phyloP scores from a whole-genome alignment of 75 land plant genomes.

The Pinus taeda region DNA sequence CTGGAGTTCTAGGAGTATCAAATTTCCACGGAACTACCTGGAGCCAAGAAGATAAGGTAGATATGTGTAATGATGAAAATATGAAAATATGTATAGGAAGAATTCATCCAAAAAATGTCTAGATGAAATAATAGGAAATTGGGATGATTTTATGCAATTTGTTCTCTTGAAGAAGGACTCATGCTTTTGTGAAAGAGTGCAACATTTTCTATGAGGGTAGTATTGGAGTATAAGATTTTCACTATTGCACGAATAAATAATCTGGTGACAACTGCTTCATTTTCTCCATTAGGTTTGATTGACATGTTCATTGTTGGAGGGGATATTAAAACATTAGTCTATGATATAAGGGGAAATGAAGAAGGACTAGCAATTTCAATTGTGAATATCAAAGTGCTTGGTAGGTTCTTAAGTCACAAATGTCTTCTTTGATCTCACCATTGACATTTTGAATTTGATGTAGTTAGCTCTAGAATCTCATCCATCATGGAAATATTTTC shows the following conservation, averaged over 20 bases:
- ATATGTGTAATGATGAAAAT: constrained; percentile 47
- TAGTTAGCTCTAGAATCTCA: no score
- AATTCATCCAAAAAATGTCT: constrained; percentile 58
- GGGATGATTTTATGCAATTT: constrained; percentile 51
- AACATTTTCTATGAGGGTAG: constrained; percentile 54
- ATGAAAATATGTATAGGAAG: constrained; percentile 46
- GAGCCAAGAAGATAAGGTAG: constrained; percentile 65
- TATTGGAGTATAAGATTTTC: constrained; percentile 75
- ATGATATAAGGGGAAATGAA: constrained; percentile 16
- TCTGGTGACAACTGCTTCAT: constrained; percentile 34
- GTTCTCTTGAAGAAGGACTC: constrained; percentile 30
- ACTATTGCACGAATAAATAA: constrained; percentile 70
- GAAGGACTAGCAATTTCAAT: background rate
- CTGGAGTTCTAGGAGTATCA: constrained; percentile 75
- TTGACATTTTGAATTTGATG: no score
- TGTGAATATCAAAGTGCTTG: no score
- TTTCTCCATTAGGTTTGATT: constrained; percentile 82
- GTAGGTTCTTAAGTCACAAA: no score
- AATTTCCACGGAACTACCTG: constrained; percentile 92
- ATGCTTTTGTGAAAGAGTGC: constrained; percentile 33
- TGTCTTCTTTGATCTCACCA: no score
- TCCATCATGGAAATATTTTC: no score
- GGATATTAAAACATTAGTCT: constrained; percentile 50
- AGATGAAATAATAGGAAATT: constrained; percentile 39
- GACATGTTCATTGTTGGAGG: constrained; percentile 90